A percentile compares a stretch with the other conserved stretches of the same genome.
Evolutionary conservation across 345 rosid species (phyloP).

Genomic region (thale cress (Arabidopsis thaliana)): TAIR10.1 NC_003076.8:24217001-24217500

Average conservation of each 20-base stretch:
- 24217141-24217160: conserved; percentile 21
- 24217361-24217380: conserved; percentile 14
- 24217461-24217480: conserved; percentile 1
- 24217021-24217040: conserved; percentile 13
- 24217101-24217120: conserved; percentile 35
- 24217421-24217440: conserved; percentile 45
- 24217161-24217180: conserved; percentile 33
- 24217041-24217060: conserved; percentile 33
- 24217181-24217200: conserved; percentile 7
- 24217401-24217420: conserved; percentile 32
- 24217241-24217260: conserved; percentile 32
- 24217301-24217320: conserved; percentile 33
- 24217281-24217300: conserved; percentile 25
- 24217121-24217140: conserved; percentile 38
- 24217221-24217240: conserved; percentile 24
- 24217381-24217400: conserved; percentile 32
- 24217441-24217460: conserved; percentile 8
- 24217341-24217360: conserved; percentile 14
- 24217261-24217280: conserved; percentile 13
- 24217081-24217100: conserved; percentile 33
- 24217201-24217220: conserved; percentile 15
- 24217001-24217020: background rate
- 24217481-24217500: background rate
- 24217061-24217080: conserved; percentile 34
- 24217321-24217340: background rate